These are phyloP conservation scores for Botrytis aclada DNA, from an alignment of 2,329 filamentous ascomycete species.

Conservation along the genomic window DNA sequence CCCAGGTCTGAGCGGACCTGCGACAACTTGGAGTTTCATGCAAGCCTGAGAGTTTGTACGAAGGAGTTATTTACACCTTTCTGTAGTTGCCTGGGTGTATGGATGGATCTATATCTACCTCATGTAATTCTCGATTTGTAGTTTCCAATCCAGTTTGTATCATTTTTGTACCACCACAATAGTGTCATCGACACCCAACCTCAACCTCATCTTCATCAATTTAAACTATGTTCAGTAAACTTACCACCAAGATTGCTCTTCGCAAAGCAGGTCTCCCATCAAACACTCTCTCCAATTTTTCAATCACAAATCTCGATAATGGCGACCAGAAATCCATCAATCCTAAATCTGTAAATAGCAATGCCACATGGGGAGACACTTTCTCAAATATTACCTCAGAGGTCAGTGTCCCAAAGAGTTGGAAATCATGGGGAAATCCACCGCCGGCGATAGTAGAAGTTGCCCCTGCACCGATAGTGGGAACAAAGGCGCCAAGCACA, in stretches of 20 bases:
- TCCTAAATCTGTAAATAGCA: conserved; percentile 19
- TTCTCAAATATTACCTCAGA: conserved; percentile 30
- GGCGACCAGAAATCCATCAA: conserved; percentile 22
- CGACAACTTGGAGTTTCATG: conserved; percentile 16
- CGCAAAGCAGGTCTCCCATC: conserved; percentile 36
- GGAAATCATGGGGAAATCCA: conserved; percentile 36
- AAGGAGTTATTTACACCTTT: not conserved
- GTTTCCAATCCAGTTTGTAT: not conserved
- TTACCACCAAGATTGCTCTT: conserved; percentile 36
- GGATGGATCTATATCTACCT: not conserved
- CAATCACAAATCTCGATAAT: conserved; percentile 16
- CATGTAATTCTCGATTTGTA: not conserved
- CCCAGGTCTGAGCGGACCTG: conserved; percentile 14
- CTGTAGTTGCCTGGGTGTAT: not conserved
- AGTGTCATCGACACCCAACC: not conserved
- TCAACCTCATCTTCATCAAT: not conserved
- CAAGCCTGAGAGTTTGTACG: conserved; percentile 4
- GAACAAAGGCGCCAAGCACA: conserved; percentile 29
- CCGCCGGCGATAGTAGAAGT: conserved; percentile 32
- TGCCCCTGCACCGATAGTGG: conserved; percentile 28
- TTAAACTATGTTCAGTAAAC: conserved; percentile 34
- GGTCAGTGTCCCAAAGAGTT: conserved; percentile 29
- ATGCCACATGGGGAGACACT: conserved; percentile 31
- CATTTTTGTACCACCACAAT: not conserved
- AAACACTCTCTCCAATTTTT: conserved; percentile 26